phyloP scores from a whole-genome alignment of 768 basidiomycete genomes.

The Termitomyces sp. region DNA sequence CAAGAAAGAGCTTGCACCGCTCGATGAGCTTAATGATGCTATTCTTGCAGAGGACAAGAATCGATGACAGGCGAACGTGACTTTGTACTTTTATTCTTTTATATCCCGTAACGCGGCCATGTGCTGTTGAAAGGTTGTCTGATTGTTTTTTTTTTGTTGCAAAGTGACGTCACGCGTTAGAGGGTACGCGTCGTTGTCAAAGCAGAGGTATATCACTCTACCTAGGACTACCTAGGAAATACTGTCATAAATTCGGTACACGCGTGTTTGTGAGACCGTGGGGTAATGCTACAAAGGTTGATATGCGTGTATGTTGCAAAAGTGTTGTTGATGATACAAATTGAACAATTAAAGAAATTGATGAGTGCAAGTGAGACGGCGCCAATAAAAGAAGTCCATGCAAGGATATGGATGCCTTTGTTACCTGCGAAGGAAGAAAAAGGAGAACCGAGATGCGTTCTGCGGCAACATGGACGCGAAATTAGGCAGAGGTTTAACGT shows the following conservation, averaged over 20 bases:
- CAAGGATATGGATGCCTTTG: neutral
- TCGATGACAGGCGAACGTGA: slow-evolving; percentile 20
- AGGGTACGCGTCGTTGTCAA: neutral
- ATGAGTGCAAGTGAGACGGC: neutral
- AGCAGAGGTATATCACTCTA: neutral
- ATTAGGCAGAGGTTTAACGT: neutral
- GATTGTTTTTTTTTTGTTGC: too few species aligned
- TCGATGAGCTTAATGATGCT: slow-evolving; percentile 93
- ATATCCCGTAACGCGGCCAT: too few species aligned
- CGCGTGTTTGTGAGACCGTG: neutral
- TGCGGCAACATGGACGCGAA: neutral
- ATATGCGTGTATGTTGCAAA: slow-evolving; percentile 1
- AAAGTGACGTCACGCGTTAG: slow-evolving; percentile 6
- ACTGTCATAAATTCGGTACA: neutral
- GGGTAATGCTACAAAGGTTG: neutral
- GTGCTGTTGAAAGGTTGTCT: too few species aligned
- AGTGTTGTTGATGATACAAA: neutral
- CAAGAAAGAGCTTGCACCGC: slow-evolving; percentile 90
- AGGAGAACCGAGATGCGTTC: neutral
- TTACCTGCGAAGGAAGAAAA: neutral
- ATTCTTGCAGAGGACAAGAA: slow-evolving; percentile 56
- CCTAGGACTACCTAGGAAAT: neutral
- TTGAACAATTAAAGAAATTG: neutral
- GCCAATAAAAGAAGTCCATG: neutral
- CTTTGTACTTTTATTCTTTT: slow-evolving; percentile 8